phyloP scores from a whole-genome alignment of 495 filamentous ascomycete genomes.

The Jackrogersella minutella region DNA sequence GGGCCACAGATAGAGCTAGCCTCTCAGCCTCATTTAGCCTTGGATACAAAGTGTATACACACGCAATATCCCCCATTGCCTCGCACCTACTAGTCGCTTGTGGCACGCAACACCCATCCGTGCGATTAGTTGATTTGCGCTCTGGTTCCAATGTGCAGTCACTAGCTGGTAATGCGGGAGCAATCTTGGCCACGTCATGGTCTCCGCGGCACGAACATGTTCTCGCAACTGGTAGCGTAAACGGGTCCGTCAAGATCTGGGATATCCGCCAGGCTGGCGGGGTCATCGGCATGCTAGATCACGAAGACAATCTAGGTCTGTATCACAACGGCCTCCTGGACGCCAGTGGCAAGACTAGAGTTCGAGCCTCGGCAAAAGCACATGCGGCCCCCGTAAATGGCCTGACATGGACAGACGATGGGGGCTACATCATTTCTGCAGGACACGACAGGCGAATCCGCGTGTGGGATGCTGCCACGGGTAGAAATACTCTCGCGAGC shows the following conservation, averaged over 20 bases:
- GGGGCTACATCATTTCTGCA: constrained; percentile 73
- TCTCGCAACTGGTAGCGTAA: constrained; percentile 77
- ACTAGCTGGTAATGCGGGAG: constrained; percentile 72
- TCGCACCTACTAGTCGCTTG: constrained; percentile 81
- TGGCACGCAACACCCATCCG: constrained; percentile 79
- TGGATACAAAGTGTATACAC: constrained; percentile 74
- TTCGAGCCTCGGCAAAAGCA: constrained; percentile 64
- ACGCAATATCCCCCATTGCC: constrained; percentile 76
- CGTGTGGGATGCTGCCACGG: constrained; percentile 81
- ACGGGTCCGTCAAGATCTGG: constrained; percentile 83
- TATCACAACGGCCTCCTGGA: constrained; percentile 45
- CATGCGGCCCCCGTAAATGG: constrained; percentile 84
- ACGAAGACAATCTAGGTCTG: constrained; percentile 76
- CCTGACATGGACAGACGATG: constrained; percentile 81
- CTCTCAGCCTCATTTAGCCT: constrained; percentile 74
- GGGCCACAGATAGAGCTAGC: constrained; percentile 68
- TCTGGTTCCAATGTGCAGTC: constrained; percentile 80
- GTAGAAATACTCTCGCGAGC: constrained; percentile 82
- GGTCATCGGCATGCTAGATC: constrained; percentile 77
- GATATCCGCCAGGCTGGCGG: constrained; percentile 79
- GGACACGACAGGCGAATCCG: constrained; percentile 84
- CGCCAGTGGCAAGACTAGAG: constrained; percentile 43
- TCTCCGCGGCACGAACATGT: constrained; percentile 79
- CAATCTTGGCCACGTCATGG: constrained; percentile 79
- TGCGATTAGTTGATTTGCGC: constrained; percentile 83